Evolutionary conservation across 2,329 filamentous ascomycete genomes (phyloP).

Genomic region (Chaetothyriales sp.): DNA sequence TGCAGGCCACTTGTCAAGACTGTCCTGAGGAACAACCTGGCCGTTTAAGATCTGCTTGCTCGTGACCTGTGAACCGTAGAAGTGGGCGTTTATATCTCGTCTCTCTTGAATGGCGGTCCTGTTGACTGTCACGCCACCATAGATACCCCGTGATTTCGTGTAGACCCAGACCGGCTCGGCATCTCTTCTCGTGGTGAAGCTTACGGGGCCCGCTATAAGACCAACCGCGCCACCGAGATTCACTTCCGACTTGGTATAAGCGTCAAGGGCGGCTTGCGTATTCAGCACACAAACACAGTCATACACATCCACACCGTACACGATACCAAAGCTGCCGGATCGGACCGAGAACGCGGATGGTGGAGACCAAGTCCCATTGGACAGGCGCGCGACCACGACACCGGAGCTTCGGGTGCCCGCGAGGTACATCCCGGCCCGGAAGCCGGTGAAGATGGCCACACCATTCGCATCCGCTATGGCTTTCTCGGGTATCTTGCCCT

Average conservation of each 20-base stretch:
- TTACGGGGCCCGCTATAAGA: slow-evolving; percentile 7
- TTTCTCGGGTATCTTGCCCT: slow-evolving; percentile 5
- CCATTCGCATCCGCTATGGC: slow-evolving; percentile 9
- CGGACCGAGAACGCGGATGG: slow-evolving; percentile 7
- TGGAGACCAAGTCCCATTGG: slow-evolving; percentile 8
- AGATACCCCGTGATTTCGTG: slow-evolving; percentile 8
- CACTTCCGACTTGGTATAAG: slow-evolving; percentile 3
- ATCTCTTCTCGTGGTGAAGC: slow-evolving; percentile 3
- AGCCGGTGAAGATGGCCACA: slow-evolving; percentile 8
- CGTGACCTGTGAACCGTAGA: slow-evolving; percentile 5
- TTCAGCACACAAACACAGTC: slow-evolving; percentile 13
- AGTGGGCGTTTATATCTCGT: slow-evolving; percentile 3
- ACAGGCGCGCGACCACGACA: slow-evolving; percentile 8
- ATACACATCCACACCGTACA: slow-evolving; percentile 6
- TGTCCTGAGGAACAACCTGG: background rate
- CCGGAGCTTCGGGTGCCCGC: slow-evolving; percentile 9
- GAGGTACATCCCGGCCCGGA: slow-evolving; percentile 9
- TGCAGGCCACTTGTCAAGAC: background rate
- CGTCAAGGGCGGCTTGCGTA: slow-evolving; percentile 6
- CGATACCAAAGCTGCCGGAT: slow-evolving; percentile 6
- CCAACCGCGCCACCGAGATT: slow-evolving; percentile 3
- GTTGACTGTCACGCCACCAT: slow-evolving; percentile 9
- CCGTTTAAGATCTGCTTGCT: slow-evolving; percentile 5
- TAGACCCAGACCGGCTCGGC: slow-evolving; percentile 10
- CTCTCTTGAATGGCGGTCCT: slow-evolving; percentile 6